A percentile compares a stretch with the other conserved stretches of the same genome.
These are phyloP conservation scores for Hyphopichia homilentoma DNA, from an alignment of 805 yeast genomes.

Conservation along the genomic window DNA sequence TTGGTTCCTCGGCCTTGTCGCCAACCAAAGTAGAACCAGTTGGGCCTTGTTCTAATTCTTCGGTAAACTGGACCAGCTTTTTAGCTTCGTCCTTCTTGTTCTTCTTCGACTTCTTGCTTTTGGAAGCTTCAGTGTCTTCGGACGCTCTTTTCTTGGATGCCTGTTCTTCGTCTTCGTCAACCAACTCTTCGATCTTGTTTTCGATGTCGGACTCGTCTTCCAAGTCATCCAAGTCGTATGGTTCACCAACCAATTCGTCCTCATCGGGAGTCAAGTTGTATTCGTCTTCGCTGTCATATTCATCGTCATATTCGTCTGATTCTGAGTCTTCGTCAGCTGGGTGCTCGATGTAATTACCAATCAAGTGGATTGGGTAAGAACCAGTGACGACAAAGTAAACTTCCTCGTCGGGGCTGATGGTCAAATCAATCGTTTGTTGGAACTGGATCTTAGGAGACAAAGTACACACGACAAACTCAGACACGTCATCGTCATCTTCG, in stretches of 20 bases:
- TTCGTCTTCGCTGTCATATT: conserved; percentile 42
- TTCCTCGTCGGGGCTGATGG: conserved; percentile 91
- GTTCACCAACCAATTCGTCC: conserved; percentile 60
- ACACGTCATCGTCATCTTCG: conserved; percentile 69
- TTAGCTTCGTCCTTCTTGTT: conserved; percentile 51
- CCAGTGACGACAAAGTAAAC: conserved; percentile 94
- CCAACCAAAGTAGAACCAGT: conserved; percentile 45
- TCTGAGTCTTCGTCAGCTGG: conserved; percentile 77
- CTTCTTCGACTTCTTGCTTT: conserved; percentile 27
- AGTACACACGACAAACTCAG: conserved; percentile 84
- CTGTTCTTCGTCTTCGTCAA: conserved; percentile 53
- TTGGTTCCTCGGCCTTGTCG: conserved; percentile 18
- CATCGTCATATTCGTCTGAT: conserved; percentile 45
- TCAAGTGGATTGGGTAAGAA: conserved; percentile 85
- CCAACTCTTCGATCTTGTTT: conserved; percentile 69
- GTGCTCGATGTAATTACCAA: conserved; percentile 95
- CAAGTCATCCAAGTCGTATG: conserved; percentile 55
- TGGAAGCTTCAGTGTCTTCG: conserved; percentile 19
- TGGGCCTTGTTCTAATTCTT: conserved; percentile 94
- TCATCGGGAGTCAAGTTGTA: conserved; percentile 75
- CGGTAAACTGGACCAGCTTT: conserved; percentile 77
- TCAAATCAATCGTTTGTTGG: conserved; percentile 89
- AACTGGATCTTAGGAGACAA: conserved; percentile 77
- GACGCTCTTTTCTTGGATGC: conserved; percentile 1
- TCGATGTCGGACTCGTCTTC: conserved; percentile 71